phyloP scores from a whole-genome alignment of 2,329 filamentous ascomycete genomes.

The Metarhizium robertsii region DNA sequence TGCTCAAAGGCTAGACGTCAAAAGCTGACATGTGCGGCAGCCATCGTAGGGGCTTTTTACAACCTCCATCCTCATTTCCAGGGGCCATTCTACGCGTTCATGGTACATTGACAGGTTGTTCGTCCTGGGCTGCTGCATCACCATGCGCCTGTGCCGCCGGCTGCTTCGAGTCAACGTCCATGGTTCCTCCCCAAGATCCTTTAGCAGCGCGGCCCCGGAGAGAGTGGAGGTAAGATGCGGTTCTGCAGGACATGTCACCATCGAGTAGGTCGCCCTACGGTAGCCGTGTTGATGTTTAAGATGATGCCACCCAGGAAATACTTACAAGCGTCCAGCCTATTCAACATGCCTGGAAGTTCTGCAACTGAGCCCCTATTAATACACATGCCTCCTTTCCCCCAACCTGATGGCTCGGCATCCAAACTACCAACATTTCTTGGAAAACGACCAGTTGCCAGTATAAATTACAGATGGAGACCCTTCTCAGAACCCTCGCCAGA shows the following conservation, averaged over 20 bases:
- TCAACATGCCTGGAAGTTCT: constrained; percentile 31
- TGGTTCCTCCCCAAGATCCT: constrained; percentile 1
- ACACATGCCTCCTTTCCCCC: constrained; percentile 43
- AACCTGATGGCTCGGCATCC: constrained; percentile 13
- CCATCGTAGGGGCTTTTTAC: background rate
- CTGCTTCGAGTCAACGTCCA: background rate
- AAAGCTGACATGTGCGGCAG: background rate
- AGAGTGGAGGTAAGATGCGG: constrained; percentile 37
- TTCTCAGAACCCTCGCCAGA: constrained; percentile 12
- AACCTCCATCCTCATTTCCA: too few species aligned
- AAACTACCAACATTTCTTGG: constrained; percentile 32
- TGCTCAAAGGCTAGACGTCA: background rate
- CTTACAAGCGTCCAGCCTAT: constrained; percentile 20
- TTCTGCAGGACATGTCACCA: constrained; percentile 37
- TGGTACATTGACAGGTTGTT: background rate
- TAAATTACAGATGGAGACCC: constrained; percentile 50
- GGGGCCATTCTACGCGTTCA: background rate
- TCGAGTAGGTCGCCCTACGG: constrained; percentile 34
- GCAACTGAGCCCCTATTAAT: constrained; percentile 36
- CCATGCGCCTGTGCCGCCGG: background rate
- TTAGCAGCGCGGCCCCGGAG: constrained; percentile 16
- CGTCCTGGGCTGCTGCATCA: background rate
- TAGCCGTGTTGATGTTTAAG: background rate
- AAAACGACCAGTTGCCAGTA: constrained; percentile 38
- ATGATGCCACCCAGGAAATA: background rate